Evolutionary conservation across 2,329 filamentous ascomycete species (phyloP).

Genomic region (Colletotrichum somersetense): DNA sequence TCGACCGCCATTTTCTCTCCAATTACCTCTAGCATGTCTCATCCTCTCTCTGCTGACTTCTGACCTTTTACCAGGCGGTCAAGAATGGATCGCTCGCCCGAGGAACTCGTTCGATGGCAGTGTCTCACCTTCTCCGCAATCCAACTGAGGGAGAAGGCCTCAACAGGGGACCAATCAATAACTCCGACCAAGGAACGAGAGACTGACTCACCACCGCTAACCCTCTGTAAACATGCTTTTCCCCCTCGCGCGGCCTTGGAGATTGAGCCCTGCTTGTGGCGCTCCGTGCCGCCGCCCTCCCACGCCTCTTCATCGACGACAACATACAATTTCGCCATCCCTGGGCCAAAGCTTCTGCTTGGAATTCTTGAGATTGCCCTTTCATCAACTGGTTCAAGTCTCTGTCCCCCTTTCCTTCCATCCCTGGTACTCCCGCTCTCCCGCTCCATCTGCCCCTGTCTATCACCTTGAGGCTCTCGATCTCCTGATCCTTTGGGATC

Average conservation of each 20-base stretch:
- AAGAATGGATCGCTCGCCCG: constrained; percentile 38
- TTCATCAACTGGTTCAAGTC: background rate
- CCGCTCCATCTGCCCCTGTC: constrained; percentile 30
- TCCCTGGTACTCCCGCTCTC: background rate
- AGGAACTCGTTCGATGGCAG: constrained; percentile 21
- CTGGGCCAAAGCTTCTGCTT: constrained; percentile 8
- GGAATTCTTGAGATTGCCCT: background rate
- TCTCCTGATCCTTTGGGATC: background rate
- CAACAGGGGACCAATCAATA: constrained; percentile 37
- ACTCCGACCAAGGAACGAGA: background rate
- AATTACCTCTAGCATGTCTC: background rate
- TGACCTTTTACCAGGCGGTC: constrained; percentile 22
- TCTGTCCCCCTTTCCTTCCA: background rate
- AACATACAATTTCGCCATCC: constrained; percentile 9
- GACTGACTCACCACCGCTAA: background rate
- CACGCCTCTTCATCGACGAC: constrained; percentile 23
- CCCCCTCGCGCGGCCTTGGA: constrained; percentile 7
- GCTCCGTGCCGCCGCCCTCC: constrained; percentile 27
- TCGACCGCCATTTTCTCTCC: background rate
- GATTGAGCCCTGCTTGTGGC: constrained; percentile 25
- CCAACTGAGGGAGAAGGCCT: constrained; percentile 35
- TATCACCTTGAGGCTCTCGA: constrained; percentile 27
- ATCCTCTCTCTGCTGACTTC: constrained; percentile 10
- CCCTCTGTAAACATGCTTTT: constrained; percentile 23
- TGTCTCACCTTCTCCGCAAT: constrained; percentile 41